Percentiles rank a stretch among this genome's conserved stretches.
Conservation (phyloP, 2,329 filamentous ascomycete genomes). For the Alternaria metachromatica region DNA sequence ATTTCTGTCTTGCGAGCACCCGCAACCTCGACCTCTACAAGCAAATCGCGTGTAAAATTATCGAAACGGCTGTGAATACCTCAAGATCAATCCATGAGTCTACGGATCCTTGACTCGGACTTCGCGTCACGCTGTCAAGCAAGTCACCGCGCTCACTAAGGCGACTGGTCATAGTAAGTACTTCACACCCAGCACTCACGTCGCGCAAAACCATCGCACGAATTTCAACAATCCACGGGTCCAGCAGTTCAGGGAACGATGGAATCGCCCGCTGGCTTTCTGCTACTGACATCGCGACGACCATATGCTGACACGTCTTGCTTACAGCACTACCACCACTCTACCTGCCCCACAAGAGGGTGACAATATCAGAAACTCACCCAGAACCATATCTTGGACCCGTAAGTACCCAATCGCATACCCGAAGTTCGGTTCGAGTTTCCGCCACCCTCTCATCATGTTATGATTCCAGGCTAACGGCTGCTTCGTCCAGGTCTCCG, state of each 20-base stretch:
- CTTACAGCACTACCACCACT: conserved; percentile 16
- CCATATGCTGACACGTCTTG: conserved; percentile 24
- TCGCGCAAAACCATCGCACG: background rate
- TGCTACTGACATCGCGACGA: conserved; percentile 8
- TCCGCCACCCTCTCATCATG: background rate
- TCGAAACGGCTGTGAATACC: background rate
- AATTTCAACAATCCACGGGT: background rate
- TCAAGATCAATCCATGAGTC: conserved; percentile 19
- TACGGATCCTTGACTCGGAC: conserved; percentile 19
- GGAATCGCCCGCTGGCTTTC: background rate
- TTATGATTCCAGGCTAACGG: conserved; percentile 26
- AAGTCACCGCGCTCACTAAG: conserved; percentile 29
- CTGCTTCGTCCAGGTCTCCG: conserved; percentile 11
- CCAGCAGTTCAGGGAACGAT: background rate
- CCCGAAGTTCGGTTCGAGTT: background rate
- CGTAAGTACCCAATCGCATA: conserved; percentile 17
- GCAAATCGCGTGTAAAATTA: background rate
- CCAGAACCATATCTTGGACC: background rate
- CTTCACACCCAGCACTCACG: conserved; percentile 16
- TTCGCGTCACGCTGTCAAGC: conserved; percentile 20
- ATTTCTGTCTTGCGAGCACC: conserved; percentile 24
- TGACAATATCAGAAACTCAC: background rate
- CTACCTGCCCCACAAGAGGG: background rate
- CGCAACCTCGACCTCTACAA: conserved; percentile 14
- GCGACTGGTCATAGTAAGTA: conserved; percentile 31